Evolutionary conservation across 2,329 filamentous ascomycete genomes (phyloP), one percentile per base, ranked within the genome.

Genomic region (Colletotrichum sp.): DNA sequence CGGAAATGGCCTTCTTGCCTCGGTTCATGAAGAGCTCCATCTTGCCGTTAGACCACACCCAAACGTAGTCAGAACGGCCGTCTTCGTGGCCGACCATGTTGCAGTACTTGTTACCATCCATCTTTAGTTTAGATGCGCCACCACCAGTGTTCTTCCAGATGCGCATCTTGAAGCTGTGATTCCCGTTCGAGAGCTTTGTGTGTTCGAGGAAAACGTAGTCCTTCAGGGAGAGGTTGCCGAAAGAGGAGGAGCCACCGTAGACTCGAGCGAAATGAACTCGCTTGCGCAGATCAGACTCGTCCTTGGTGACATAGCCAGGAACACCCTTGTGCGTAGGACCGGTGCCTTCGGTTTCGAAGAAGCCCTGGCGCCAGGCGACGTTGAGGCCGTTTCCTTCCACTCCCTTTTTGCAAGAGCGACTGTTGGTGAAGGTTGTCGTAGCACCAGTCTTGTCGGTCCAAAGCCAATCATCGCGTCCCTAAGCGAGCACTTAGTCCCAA

Each of bases 371-470:
- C 80, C 80, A 78, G 7, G 74, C 77, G 0, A 79, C 78, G 24
- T 78, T 78, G 14, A 81, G 75, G 10, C 79, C 81, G 34, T 82
- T 68, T 77, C 79, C 61, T 80, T 79, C 28, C 79, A 60, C 7
- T 75, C 34, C 59, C 28, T 34, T 30, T 21, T 30, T 61, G 59
- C 43, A 52, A 52, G 43, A 52, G 12, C 43, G 43, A 2, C n/a
- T 52, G 67, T 82, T 83, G 34, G 79, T 81, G 67, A 73, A 80
- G 1, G 78, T 80, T 2, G 68, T 74, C 0, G 78, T 79, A 4
- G 24, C 32, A 16, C 81, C 81, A 7, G 61, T 65, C 5, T 77
- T 70, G 18, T 63, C 70, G 9, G 82, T 68, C 77, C 77, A 81
- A 14, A 82, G 59, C 77, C 77, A 82, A 39, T 82, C 81, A 10